Conservation (phyloP, 192 early-diverging fungal species). For the Spinellus fusiger region DNA sequence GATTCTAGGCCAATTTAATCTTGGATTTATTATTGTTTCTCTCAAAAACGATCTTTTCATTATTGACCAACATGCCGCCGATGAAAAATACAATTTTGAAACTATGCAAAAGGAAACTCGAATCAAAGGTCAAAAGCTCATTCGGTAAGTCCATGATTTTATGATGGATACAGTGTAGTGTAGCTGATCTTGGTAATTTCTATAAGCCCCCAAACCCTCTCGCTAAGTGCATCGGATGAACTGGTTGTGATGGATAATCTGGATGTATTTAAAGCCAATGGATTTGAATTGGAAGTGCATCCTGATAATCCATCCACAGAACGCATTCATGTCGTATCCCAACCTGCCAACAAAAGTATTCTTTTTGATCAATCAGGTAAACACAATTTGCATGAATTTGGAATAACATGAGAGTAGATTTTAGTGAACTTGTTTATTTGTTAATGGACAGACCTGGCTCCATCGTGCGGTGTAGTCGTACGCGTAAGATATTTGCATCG, state of each 20-base stretch:
- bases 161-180: not conserved
- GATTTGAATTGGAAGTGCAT: conserved; percentile 70
- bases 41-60: conserved; percentile 83
- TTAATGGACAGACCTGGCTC: conserved; percentile 43
- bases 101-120: conserved; percentile 55
- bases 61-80: conserved; percentile 96
- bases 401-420: conserved; percentile 38
- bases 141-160: conserved; percentile 46
- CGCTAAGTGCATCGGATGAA: conserved; percentile 77
- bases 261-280: conserved; percentile 71
- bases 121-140: conserved; percentile 62
- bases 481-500: conserved; percentile 77
- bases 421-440: conserved; percentile 64
- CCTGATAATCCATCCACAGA: conserved; percentile 50
- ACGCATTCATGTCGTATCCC: conserved; percentile 59
- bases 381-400: not conserved
- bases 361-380: conserved; percentile 66
- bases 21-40: conserved; percentile 84
- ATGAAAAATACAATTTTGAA: conserved; percentile 98
- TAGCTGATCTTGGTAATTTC: not conserved
- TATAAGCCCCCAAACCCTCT: conserved; percentile 55
- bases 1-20: conserved; percentile 94
- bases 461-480: conserved; percentile 62
- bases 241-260: conserved; percentile 67
- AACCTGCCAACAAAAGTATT: conserved; percentile 70